Evolutionary conservation across 2,329 filamentous ascomycete genomes (phyloP), one percentile per base, ranked within the genome.

Genomic region (Talaromyces sp.): DNA sequence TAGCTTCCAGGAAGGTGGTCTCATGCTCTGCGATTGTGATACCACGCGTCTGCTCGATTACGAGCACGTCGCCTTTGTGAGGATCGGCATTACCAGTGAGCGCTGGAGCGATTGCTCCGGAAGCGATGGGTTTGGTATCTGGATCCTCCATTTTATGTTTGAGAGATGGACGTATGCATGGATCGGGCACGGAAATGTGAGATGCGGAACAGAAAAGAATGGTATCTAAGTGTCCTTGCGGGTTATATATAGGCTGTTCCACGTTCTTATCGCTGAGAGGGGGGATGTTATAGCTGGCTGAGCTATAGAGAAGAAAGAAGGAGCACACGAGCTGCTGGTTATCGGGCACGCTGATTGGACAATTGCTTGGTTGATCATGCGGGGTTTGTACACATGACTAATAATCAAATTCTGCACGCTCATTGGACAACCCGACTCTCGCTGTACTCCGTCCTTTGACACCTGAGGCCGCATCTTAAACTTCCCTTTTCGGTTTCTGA

Each of bases 1-100:
- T 61, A 4, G 80, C 80, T 58, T 75, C 69, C 65, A 69, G 72
- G 64, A 81, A 75, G 7, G 70, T 71, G 31, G 77, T 71, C 19
- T 69, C 68, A 65, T 79, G 77, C 68, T 80, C 77, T 25, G 58
- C 34, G 19, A 67, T 65, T 10, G 65, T 67, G 29, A 67, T 65
- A 22, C 60, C 58, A 22, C 65, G 65, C 19, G 65, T 67, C 51
- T 66, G 45, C 29, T 63, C 64, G 25, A 66, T 66, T 6, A 38
- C 64, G 15, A 66, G 64, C 31, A 63, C 43, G n/a, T 62, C 59
- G 19, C 40, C 59, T 63, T 54, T 58, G 22, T 34, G 51, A 13
- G 53, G 47, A 7, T 25, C 43, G 17, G n/a, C 19, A 47, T 63
- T 34, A 6, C 25, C 45, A 5, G 22, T 59, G 17, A 53, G 11